phyloP scores from a whole-genome alignment of 805 yeast species.

The Yamadazyma endophytica region DNA sequence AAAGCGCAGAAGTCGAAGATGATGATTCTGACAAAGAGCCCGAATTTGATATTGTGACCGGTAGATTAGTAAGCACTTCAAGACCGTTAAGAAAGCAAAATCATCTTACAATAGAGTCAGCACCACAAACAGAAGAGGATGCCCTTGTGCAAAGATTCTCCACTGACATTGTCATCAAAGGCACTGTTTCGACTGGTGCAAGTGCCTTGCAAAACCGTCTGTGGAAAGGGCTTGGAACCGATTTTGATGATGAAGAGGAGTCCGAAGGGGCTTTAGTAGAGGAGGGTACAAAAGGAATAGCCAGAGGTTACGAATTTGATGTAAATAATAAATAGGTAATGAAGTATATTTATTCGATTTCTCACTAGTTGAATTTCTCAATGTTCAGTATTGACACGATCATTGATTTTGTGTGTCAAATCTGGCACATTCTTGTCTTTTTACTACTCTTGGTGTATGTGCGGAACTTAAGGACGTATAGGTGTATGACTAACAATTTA shows the following conservation, averaged over 20 bases:
- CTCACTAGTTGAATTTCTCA: background rate
- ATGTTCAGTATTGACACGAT: background rate
- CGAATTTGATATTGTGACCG: conserved; percentile 85
- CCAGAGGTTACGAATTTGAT: conserved; percentile 69
- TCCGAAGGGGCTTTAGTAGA: conserved; percentile 74
- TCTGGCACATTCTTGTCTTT: too few species aligned
- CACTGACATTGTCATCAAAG: conserved; percentile 58
- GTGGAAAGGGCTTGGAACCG: conserved; percentile 94
- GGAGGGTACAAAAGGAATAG: conserved; percentile 83
- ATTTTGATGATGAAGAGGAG: conserved; percentile 45
- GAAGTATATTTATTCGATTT: background rate
- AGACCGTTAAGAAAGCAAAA: conserved; percentile 68
- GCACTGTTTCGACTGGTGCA: conserved; percentile 89
- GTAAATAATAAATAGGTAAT: conserved; percentile 7
- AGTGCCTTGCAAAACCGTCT: conserved; percentile 60
- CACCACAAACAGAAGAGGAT: conserved; percentile 16
- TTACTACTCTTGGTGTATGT: too few species aligned
- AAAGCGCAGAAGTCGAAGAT: conserved; percentile 19
- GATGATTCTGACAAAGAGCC: conserved; percentile 49
- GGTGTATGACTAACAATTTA: too few species aligned
- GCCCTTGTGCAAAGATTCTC: conserved; percentile 56
- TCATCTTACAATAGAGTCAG: conserved; percentile 53
- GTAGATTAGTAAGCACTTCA: conserved; percentile 62
- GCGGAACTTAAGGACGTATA: too few species aligned
- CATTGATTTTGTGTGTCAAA: background rate